Percentiles rank a stretch among this genome's conserved stretches.
Conservation (phyloP, 2,329 filamentous ascomycete genomes). For the Ceratocystis eucalypticola region DNA sequence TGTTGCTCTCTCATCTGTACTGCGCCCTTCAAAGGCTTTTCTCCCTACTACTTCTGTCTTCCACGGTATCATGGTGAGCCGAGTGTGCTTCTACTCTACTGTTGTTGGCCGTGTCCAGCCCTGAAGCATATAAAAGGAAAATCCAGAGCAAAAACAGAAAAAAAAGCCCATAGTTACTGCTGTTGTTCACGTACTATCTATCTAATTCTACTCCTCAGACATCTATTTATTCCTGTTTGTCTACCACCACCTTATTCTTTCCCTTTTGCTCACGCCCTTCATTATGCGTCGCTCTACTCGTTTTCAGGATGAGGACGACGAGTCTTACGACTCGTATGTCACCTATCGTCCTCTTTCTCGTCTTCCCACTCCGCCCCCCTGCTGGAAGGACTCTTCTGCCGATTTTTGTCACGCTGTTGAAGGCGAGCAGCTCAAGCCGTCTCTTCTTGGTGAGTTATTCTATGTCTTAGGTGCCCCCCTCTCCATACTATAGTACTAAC, state of each 20-base stretch:
- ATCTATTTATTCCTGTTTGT: not conserved
- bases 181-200: not conserved
- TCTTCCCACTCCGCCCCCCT: slow-evolving; percentile 52
- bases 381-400: slow-evolving; percentile 34
- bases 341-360: slow-evolving; percentile 55
- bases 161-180: not conserved
- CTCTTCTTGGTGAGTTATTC: slow-evolving; percentile 28
- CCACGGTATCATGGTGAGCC: slow-evolving; percentile 15
- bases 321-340: slow-evolving; percentile 35
- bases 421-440: slow-evolving; percentile 31
- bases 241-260: not conserved
- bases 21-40: not conserved
- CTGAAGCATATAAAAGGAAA: slow-evolving; percentile 5
- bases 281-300: slow-evolving; percentile 20
- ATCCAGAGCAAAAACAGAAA: not conserved
- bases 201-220: not conserved
- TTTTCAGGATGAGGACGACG: slow-evolving; percentile 17
- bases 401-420: slow-evolving; percentile 26
- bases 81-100: slow-evolving; percentile 8
- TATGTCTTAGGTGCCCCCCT: not conserved
- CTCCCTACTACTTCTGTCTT: not conserved
- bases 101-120: slow-evolving; percentile 17
- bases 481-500: not conserved
- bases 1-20: not conserved
- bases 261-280: not conserved